Base-by-base conservation (phyloP, 768 basidiomycete species). In the Mycena polygramma region DNA sequence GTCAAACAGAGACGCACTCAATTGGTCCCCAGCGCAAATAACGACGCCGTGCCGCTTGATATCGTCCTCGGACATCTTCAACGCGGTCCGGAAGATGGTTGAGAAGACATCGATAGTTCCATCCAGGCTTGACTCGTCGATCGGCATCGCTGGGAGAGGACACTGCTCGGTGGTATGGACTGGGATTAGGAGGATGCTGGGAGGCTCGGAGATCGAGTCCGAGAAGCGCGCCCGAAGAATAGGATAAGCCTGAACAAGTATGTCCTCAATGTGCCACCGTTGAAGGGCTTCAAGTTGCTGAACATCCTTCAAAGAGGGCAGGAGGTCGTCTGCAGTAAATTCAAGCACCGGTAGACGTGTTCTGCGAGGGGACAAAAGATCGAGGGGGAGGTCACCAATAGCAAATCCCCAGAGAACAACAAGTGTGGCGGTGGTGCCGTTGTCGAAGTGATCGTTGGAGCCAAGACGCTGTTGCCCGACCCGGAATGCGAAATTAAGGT, bases 121-220 rank as follows among this genome's bases (percentile, higher is more conserved):
- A 4, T 71, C 66, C 15, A 68, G 41, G 30, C 45, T 71, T 22
- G 70, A 68, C 45, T 75, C 74, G 39, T 75, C 74, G 15, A 70
- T 61, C 6, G 71, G 51, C 73, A 75, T 69, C 4, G 70, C 62
- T 4, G 73, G 73, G 9, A 74, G 37, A 1, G 63, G 63, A 20
- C 57, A 65, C n/a, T 72, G 69, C 8, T 64, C 70, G 0, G 74
- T 72, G 37, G 69, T 68, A 57, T 75, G 74, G 4, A 75, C n/a
- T 1, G 69, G 74, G 30, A 75, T 74, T n/a, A 46, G 64, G 7
- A 51, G 6, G 1, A 65, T 20, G 26, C 26, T 43, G 2, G 54
- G 63, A 7, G 53, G 39, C 14, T 65, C 63, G 13, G 20, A 7
- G 8, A 65, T 30, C 15, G 7, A 13, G 4, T 20, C 49, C 51